These are phyloP conservation scores for Lyophyllum decastes DNA, from an alignment of 768 basidiomycete genomes.

Conservation along the genomic window DNA sequence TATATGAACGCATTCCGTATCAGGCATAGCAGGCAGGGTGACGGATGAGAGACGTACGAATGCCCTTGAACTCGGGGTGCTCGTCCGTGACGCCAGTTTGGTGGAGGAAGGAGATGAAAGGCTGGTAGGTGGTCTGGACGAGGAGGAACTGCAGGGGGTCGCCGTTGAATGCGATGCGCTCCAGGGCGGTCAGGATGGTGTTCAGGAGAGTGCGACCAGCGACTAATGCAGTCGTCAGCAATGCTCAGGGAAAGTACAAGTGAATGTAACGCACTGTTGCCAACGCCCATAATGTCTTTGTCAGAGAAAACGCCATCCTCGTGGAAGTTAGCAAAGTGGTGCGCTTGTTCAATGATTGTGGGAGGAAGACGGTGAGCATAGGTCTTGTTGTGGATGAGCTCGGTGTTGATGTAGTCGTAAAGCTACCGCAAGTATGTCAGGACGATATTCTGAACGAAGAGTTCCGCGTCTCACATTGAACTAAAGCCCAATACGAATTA, in stretches of 20 bases:
- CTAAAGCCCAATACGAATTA: conserved; percentile 36
- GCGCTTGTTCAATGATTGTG: conserved; percentile 74
- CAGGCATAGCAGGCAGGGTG: neutral
- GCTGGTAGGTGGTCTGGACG: conserved; percentile 84
- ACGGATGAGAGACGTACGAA: conserved; percentile 52
- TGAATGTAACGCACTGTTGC: conserved; percentile 62
- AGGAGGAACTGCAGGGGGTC: conserved; percentile 81
- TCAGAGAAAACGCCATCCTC: conserved; percentile 76
- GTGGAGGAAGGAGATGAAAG: conserved; percentile 87
- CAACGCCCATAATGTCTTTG: conserved; percentile 60
- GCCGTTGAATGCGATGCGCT: conserved; percentile 76
- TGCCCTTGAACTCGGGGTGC: conserved; percentile 58
- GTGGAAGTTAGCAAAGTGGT: conserved; percentile 76
- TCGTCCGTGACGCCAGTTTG: conserved; percentile 63
- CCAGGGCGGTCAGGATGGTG: conserved; percentile 69
- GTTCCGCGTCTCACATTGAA: conserved; percentile 64
- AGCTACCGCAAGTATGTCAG: conserved; percentile 42
- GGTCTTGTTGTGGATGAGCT: conserved; percentile 80
- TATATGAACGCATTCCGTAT: conserved; percentile 27
- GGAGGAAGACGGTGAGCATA: conserved; percentile 81
- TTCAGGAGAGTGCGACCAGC: conserved; percentile 80
- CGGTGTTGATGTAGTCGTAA: conserved; percentile 75
- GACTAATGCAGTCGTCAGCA: conserved; percentile 42
- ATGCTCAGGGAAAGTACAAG: neutral
- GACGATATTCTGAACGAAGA: no score